A percentile compares a stretch with the other conserved stretches of the same genome.
These are phyloP conservation scores for Claviceps pazoutovae DNA, from an alignment of 2,329 filamentous ascomycete genomes.

Conservation along the genomic window DNA sequence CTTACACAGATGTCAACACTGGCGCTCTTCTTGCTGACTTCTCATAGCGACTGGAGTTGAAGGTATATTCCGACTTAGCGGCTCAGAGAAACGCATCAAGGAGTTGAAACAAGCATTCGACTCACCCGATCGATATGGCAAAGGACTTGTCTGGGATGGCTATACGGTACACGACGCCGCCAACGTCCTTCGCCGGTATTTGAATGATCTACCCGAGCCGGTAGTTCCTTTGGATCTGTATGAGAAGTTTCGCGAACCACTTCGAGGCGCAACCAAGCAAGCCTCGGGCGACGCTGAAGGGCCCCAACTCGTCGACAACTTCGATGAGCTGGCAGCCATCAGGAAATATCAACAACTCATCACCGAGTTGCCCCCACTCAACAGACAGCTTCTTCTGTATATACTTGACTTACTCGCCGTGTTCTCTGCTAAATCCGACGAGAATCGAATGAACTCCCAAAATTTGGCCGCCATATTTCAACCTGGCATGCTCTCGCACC, in stretches of 20 bases:
- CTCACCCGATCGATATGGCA: conserved; percentile 88
- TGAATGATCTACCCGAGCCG: conserved; percentile 91
- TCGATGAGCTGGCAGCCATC: conserved; percentile 57
- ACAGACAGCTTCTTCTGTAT: conserved; percentile 86
- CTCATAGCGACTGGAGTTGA: conserved; percentile 74
- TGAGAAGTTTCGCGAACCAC: conserved; percentile 73
- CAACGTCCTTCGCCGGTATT: conserved; percentile 86
- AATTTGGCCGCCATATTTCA: conserved; percentile 97
- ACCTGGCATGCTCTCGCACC: conserved; percentile 88
- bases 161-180: conserved; percentile 98
- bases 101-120: conserved; percentile 87
- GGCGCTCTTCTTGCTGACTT: conserved; percentile 9
- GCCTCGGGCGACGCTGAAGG: conserved; percentile 56
- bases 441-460: conserved; percentile 92
- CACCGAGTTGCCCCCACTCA: conserved; percentile 80
- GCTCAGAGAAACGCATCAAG: conserved; percentile 96
- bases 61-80: conserved; percentile 90
- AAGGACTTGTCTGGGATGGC: conserved; percentile 91
- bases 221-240: conserved; percentile 93
- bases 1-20: background rate
- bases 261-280: conserved; percentile 58
- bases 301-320: conserved; percentile 53
- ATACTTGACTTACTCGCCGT: conserved; percentile 92
- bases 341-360: conserved; percentile 77
- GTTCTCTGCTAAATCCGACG: conserved; percentile 89